Percentiles rank a stretch among this genome's conserved stretches.
These are phyloP conservation scores for Phytophthora parvispora DNA, from an alignment of 352 stramenopile species.

Conservation along the genomic window DNA sequence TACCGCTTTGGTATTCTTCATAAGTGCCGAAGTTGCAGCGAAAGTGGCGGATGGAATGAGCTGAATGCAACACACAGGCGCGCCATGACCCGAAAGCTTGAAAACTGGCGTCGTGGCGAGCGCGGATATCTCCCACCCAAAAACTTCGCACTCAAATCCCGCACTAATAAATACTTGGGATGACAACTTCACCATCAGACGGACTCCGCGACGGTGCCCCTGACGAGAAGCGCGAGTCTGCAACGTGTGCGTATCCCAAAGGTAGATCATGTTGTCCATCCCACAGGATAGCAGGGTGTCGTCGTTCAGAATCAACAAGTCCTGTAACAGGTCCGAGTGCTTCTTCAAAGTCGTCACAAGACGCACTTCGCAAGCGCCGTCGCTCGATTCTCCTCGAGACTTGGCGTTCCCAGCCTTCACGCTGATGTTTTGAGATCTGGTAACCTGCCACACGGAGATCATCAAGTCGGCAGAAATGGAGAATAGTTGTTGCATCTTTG, in stretches of 20 bases:
- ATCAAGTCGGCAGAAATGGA: slow-evolving; percentile 79
- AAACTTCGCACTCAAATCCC: slow-evolving; percentile 81
- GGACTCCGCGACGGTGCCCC: slow-evolving; percentile 72
- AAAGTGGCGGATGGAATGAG: slow-evolving; percentile 57
- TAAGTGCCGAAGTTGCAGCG: slow-evolving; percentile 26
- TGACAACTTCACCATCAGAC: slow-evolving; percentile 70
- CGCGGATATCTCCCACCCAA: slow-evolving; percentile 78
- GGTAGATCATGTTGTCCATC: slow-evolving; percentile 81
- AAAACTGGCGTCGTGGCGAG: slow-evolving; percentile 74
- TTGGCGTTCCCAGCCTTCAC: slow-evolving; percentile 26
- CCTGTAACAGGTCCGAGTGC: slow-evolving; percentile 79
- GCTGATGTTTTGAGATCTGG: slow-evolving; percentile 21
- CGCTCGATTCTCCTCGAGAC: slow-evolving; percentile 24
- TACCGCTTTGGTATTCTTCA: slow-evolving; percentile 23
- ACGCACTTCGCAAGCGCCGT: slow-evolving; percentile 63
- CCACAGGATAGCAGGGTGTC: slow-evolving; percentile 78
- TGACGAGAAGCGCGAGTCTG: slow-evolving; percentile 55
- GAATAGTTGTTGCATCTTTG: slow-evolving; percentile 60
- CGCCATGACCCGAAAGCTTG: slow-evolving; percentile 71
- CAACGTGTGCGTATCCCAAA: slow-evolving; percentile 75
- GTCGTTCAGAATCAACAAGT: slow-evolving; percentile 76
- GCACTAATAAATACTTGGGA: slow-evolving; percentile 78
- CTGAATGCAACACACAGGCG: slow-evolving; percentile 76
- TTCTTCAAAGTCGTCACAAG: slow-evolving; percentile 68
- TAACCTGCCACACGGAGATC: slow-evolving; percentile 75